Evolutionary conservation across 2,329 filamentous ascomycete species (phyloP).

Genomic region (Epichloe sp.): DNA sequence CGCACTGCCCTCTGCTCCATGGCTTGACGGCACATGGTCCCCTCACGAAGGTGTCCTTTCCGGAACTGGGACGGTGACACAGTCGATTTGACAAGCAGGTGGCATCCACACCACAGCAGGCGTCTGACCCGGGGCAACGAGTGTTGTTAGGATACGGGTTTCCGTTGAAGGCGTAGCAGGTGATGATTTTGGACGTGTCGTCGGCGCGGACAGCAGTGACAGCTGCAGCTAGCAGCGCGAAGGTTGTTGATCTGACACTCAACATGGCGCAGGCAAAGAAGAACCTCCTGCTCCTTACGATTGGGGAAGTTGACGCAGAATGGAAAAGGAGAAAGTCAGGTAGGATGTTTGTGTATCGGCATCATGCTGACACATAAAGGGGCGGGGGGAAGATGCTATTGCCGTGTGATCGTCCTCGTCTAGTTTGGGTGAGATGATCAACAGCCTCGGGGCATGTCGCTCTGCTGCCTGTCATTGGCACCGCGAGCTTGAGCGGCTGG

Average conservation of each 20-base stretch:
- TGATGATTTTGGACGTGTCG: background rate
- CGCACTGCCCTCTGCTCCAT: background rate
- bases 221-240: background rate
- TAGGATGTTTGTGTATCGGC: no score
- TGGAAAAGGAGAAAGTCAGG: background rate
- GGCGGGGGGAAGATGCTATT: no score
- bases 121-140: slow-evolving; percentile 2
- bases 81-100: slow-evolving; percentile 3
- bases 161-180: background rate
- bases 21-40: slow-evolving; percentile 1
- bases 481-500: background rate
- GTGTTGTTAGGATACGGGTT: background rate
- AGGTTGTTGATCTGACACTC: background rate
- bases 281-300: no score
- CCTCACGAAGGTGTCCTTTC: background rate
- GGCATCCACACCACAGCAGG: background rate
- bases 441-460: background rate
- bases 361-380: no score
- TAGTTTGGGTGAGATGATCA: background rate
- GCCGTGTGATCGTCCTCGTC: background rate
- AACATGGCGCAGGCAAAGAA: background rate
- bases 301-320: background rate
- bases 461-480: background rate
- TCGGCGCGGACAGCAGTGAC: background rate
- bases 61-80: background rate